These are phyloP conservation scores for Penicillium bovifimosum DNA, from an alignment of 495 filamentous ascomycete genomes.

Conservation along the genomic window DNA sequence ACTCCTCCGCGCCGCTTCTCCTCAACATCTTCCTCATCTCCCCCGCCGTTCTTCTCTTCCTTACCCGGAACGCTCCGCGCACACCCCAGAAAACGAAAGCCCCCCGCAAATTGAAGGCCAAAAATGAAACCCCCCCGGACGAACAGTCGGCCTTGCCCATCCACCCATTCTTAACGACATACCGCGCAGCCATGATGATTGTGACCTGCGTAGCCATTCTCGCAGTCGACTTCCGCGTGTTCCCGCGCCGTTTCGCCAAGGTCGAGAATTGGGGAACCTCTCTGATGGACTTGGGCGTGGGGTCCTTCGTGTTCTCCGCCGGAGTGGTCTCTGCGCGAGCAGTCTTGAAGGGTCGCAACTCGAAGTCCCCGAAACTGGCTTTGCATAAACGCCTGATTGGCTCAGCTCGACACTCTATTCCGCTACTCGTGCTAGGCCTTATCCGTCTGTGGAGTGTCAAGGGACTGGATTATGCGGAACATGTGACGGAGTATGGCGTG, in stretches of 20 bases:
- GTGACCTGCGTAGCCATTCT: conserved; percentile 88
- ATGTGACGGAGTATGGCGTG: conserved; percentile 95
- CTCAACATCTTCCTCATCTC: conserved; percentile 70
- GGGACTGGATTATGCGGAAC: conserved; percentile 90
- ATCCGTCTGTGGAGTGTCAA: conserved; percentile 85
- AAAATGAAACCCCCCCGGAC: conserved; percentile 20
- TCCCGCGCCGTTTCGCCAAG: conserved; percentile 93
- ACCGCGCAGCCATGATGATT: conserved; percentile 88
- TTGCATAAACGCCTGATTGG: conserved; percentile 51
- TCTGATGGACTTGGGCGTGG: conserved; percentile 95
- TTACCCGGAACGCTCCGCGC: conserved; percentile 39
- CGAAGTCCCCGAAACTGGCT: conserved; percentile 29
- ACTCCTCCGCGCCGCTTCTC: conserved; percentile 67
- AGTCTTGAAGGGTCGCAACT: conserved; percentile 65
- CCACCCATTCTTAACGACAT: conserved; percentile 87
- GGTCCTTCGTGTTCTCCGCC: conserved; percentile 93
- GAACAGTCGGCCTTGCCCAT: conserved; percentile 56
- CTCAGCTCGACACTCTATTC: conserved; percentile 73
- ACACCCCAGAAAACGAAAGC: conserved; percentile 52
- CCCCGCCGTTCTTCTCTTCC: conserved; percentile 59
- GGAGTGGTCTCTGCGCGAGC: conserved; percentile 87
- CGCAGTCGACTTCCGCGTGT: conserved; percentile 92
- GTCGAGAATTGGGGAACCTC: conserved; percentile 98
- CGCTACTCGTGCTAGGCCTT: conserved; percentile 74
- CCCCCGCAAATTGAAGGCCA: conserved; percentile 42